Conservation (phyloP, 345 rosid species). For the Salix arbutifolia region DNA sequence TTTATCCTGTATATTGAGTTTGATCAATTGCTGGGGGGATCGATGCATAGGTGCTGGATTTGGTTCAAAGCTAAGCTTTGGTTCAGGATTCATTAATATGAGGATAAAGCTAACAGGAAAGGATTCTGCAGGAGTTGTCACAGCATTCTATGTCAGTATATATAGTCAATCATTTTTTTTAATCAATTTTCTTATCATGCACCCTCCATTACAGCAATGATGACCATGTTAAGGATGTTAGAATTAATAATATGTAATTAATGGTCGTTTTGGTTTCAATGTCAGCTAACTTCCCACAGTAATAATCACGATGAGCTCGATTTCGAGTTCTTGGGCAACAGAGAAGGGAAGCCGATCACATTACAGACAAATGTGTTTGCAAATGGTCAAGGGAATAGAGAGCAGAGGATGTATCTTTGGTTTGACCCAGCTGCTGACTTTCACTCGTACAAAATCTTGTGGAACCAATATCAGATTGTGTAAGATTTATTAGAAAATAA, state of each 20-base stretch:
- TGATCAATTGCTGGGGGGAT: background rate
- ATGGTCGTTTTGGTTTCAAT: background rate
- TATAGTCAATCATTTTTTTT: too few relatives aligned
- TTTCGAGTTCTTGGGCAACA: constrained; percentile 68
- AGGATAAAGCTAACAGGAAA: constrained; percentile 46
- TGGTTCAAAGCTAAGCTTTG: constrained; percentile 44
- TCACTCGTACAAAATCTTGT: constrained; percentile 56
- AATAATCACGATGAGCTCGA: constrained; percentile 57
- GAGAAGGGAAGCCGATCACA: constrained; percentile 45
- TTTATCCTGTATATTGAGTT: background rate
- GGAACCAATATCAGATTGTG: constrained; percentile 75
- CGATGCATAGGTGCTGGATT: constrained; percentile 44
- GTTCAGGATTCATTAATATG: constrained; percentile 51
- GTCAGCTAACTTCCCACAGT: constrained; percentile 46
- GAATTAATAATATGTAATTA: background rate
- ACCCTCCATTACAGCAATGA: background rate
- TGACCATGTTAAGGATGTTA: too few relatives aligned
- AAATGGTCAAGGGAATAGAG: constrained; percentile 51
- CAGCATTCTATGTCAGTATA: constrained; percentile 53
- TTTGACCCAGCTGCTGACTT: constrained; percentile 58
- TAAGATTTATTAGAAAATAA: too few relatives aligned
- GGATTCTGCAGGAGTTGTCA: constrained; percentile 60
- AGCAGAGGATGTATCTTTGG: constrained; percentile 59
- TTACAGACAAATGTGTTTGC: constrained; percentile 62
- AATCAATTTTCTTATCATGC: background rate